These are phyloP conservation scores for Schizopora paradoxa DNA, from an alignment of 1,284 basidiomycete genomes.

Conservation along the genomic window DNA sequence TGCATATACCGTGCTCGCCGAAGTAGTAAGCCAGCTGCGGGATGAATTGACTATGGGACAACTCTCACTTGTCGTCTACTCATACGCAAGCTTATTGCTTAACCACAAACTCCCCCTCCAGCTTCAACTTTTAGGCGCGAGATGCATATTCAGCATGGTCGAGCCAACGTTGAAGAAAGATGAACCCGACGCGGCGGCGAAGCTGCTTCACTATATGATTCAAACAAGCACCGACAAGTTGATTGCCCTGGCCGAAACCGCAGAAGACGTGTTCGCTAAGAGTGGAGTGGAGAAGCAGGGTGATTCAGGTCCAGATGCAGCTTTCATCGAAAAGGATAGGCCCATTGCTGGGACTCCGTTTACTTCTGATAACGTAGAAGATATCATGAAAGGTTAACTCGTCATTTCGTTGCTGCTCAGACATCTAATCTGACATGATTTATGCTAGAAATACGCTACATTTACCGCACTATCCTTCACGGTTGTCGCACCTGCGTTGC, in stretches of 20 bases:
- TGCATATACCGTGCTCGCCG: conserved; percentile 87
- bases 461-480: conserved; percentile 88
- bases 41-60: conserved; percentile 79
- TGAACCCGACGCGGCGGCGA: conserved; percentile 58
- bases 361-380: conserved; percentile 73
- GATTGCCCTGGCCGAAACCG: conserved; percentile 70
- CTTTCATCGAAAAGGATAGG: conserved; percentile 73
- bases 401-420: conserved; percentile 9
- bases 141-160: conserved; percentile 87
- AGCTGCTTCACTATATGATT: conserved; percentile 71
- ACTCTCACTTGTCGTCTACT: conserved; percentile 75
- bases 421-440: background rate
- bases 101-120: conserved; percentile 79
- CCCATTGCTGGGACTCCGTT: conserved; percentile 72
- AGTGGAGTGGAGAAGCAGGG: conserved; percentile 47
- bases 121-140: conserved; percentile 90
- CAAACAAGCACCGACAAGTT: conserved; percentile 87
- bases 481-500: conserved; percentile 83
- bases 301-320: conserved; percentile 38
- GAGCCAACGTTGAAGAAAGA: conserved; percentile 81
- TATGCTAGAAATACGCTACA: conserved; percentile 69
- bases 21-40: conserved; percentile 90
- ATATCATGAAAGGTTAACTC: conserved; percentile 61
- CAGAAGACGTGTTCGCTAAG: conserved; percentile 49
- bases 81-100: conserved; percentile 88